These are phyloP conservation scores for Diddensiella transvaalensis DNA, from an alignment of 805 yeast genomes.

Conservation along the genomic window DNA sequence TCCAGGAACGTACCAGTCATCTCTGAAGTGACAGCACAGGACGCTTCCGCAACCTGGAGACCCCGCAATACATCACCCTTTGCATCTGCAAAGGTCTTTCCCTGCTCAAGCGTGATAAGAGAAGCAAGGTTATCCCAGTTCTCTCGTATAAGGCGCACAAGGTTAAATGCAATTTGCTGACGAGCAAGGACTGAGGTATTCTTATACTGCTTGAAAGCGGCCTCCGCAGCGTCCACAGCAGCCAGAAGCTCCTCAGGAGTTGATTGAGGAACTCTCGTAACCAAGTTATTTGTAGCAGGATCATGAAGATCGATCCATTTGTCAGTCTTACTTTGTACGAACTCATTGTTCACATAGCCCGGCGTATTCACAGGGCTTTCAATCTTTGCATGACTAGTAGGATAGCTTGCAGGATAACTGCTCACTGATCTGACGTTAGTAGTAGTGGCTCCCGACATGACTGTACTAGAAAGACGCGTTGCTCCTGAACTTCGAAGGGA, in stretches of 20 bases:
- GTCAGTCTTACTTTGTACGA: slow-evolving; percentile 46
- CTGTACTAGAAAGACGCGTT: not conserved
- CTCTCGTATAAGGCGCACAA: slow-evolving; percentile 57
- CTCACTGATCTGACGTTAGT: not conserved
- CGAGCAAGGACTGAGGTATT: slow-evolving; percentile 46
- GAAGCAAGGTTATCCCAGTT: slow-evolving; percentile 69
- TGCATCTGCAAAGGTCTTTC: slow-evolving; percentile 73
- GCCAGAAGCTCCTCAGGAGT: slow-evolving; percentile 61
- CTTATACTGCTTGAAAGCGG: slow-evolving; percentile 59
- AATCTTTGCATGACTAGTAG: slow-evolving; percentile 29
- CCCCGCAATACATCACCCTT: slow-evolving; percentile 73
- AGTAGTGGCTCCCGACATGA: no score
- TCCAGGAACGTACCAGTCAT: slow-evolving; percentile 61
- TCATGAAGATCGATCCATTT: slow-evolving; percentile 69
- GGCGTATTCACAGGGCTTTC: slow-evolving; percentile 34
- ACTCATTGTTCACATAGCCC: slow-evolving; percentile 44
- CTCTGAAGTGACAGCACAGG: slow-evolving; percentile 60
- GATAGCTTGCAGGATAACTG: slow-evolving; percentile 3
- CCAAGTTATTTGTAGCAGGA: slow-evolving; percentile 68
- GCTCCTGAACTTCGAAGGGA: not conserved
- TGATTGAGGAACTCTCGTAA: slow-evolving; percentile 67
- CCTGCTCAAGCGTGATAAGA: slow-evolving; percentile 65
- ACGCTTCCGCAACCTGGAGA: slow-evolving; percentile 73
- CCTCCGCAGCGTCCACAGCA: slow-evolving; percentile 62
- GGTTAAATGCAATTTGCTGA: slow-evolving; percentile 65